A percentile compares a stretch with the other conserved stretches of the same genome.
Conservation (phyloP, 768 basidiomycete genomes). For the Panaeolus papilionaceus region DNA sequence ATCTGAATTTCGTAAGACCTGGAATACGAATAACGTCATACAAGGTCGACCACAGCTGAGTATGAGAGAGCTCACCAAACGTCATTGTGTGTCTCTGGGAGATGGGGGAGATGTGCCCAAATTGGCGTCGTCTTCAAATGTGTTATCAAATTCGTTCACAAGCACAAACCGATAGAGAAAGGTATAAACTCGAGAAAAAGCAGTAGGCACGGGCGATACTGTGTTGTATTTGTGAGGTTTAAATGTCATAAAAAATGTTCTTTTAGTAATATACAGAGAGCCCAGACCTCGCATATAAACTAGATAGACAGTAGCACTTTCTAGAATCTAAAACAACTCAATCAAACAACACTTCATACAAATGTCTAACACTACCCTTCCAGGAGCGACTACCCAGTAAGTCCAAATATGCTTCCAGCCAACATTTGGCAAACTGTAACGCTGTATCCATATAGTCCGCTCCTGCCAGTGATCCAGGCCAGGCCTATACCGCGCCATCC, state of each 20-base stretch:
- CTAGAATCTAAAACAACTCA: background rate
- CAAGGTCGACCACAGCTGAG: too few species aligned
- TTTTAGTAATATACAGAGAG: background rate
- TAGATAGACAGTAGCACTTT: background rate
- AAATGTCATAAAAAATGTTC: too few species aligned
- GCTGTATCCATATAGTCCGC: background rate
- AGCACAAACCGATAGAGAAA: too few species aligned
- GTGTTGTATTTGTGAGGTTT: too few species aligned
- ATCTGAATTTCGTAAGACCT: background rate
- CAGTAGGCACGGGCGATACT: too few species aligned
- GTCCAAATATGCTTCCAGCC: background rate
- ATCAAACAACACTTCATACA: background rate
- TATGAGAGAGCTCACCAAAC: too few species aligned
- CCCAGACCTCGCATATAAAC: background rate
- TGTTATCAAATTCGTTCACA: too few species aligned
- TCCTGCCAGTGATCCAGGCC: background rate
- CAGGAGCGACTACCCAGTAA: constrained; percentile 1
- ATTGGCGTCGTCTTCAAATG: too few species aligned
- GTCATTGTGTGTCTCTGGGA: too few species aligned
- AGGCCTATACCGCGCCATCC: background rate
- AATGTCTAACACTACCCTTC: background rate
- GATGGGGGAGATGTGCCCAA: too few species aligned
- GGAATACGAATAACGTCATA: background rate
- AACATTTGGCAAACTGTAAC: background rate
- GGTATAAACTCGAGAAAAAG: too few species aligned